These are phyloP conservation scores for Ballota nigra DNA, from an alignment of 257 asterid species.

Conservation along the genomic window DNA sequence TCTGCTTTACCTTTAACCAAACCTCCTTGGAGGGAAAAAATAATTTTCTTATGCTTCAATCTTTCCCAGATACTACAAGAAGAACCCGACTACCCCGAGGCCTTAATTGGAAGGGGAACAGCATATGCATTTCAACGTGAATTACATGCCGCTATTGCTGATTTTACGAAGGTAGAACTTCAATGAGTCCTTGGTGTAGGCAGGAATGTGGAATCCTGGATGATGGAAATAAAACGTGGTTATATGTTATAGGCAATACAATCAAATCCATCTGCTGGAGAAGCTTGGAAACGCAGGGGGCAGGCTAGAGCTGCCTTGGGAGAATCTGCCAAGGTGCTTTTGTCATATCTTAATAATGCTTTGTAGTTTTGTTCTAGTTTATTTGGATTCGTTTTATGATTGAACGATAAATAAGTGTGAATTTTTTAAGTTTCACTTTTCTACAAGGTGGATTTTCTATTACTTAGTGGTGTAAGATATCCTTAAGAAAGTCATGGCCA, in stretches of 20 bases:
- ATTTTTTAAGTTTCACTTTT: conserved; percentile 13
- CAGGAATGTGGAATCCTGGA: conserved; percentile 12
- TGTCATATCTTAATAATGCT: conserved; percentile 11
- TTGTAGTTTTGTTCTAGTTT: background rate
- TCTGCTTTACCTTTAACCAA: conserved; percentile 14
- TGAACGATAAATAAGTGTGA: conserved; percentile 1
- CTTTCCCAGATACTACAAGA: conserved; percentile 71
- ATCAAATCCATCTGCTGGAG: conserved; percentile 91
- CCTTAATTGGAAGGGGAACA: conserved; percentile 97
- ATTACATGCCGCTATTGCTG: conserved; percentile 90
- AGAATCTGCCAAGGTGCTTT: conserved; percentile 81
- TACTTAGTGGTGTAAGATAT: background rate
- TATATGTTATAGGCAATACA: conserved; percentile 69
- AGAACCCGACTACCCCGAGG: conserved; percentile 94
- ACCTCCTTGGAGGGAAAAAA: conserved; percentile 22
- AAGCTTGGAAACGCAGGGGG: conserved; percentile 99
- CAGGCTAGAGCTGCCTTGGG: conserved; percentile 99
- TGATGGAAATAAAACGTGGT: conserved; percentile 28
- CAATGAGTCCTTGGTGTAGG: conserved; percentile 14
- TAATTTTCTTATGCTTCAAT: conserved; percentile 19
- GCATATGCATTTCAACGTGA: conserved; percentile 98
- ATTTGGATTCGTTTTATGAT: background rate
- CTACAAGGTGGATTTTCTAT: conserved; percentile 2
- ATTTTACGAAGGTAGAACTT: conserved; percentile 77
- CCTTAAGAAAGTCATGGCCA: background rate